Base-by-base conservation (phyloP, 495 filamentous ascomycete genomes). In the Penicillium verhagenii region DNA sequence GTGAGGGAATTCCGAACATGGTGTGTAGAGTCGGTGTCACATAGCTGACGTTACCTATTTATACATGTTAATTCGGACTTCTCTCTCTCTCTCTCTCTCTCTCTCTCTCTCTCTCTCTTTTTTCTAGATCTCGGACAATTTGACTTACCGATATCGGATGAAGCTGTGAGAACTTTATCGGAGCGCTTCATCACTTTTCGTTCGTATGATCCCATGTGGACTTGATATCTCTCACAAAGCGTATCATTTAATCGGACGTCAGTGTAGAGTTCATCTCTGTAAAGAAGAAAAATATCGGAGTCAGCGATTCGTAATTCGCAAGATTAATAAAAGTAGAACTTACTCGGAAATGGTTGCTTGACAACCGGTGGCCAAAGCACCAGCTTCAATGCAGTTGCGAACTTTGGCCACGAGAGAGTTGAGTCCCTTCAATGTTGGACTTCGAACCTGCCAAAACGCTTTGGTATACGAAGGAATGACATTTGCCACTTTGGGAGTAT, bases 191-290 rank as follows among this genome's bases (percentile, higher is more conserved):
- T 65, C 6, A 85, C 79, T 10, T 73, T 64, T 11, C 74, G 76
- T 14, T 59, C 68, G 33, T 82, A 75, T 13, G 45, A 39, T 28
- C 76, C 80, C 71, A 81, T 86, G 52, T 82, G 78, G 1, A 67
- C 57, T 13, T 73, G 63, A 55, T 86, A 87, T 14, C 66, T 67
- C 20, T 68, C 70, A 20, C 75, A 85, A 13, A 88, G 74, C 8
- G 77, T 72, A 18, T 79, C 74, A 52, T 87, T 88, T 1, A 85
- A 74, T 21, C 82, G 77, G 50, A 86, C 80, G 64, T 87, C 82
- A 8, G 73, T 74, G 54, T 88, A 88, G 1, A 72, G 29, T 64
- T 79, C 64, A 59, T 74, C 46, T 61, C 74, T 58, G 54, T 44
- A 19, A 50, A 31, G 6, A 7, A 31, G 26, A 31, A 8, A 37